Conservation (phyloP, 306 rosid species). For the Prunus padus region DNA sequence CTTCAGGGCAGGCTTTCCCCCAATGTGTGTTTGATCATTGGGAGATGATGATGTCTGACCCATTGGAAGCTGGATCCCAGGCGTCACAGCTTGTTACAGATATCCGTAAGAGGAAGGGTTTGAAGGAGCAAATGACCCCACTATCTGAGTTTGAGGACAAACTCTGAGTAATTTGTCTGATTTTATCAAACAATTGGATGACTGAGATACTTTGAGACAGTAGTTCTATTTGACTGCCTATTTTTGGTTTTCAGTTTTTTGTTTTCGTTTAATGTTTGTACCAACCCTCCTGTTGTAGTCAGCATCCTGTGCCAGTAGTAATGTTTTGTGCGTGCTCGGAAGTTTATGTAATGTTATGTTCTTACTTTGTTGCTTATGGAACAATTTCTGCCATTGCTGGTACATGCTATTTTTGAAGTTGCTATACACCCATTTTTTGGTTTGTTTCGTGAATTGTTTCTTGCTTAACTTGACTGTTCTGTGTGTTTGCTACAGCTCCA, state of each 20-base stretch:
- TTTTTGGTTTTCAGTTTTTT: neutral
- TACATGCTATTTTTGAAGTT: neutral
- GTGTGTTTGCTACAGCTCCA: no score
- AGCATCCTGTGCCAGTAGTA: neutral
- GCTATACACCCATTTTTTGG: neutral
- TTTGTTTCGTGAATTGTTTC: neutral
- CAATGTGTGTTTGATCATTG: conserved; percentile 93
- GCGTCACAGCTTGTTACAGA: conserved; percentile 57
- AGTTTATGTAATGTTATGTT: neutral
- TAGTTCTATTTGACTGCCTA: neutral
- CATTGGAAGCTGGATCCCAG: conserved; percentile 70
- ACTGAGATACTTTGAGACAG: neutral
- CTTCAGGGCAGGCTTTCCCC: conserved; percentile 96
- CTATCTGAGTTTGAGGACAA: conserved; percentile 41
- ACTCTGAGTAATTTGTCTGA: conserved; percentile 3
- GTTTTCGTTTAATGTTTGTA: neutral
- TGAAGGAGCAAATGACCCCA: conserved; percentile 61
- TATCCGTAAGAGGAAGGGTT: conserved; percentile 91
- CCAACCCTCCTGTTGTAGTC: conserved; percentile 8
- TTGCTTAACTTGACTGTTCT: neutral
- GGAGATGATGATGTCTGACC: conserved; percentile 90
- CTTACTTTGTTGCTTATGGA: neutral
- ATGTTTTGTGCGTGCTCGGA: neutral
- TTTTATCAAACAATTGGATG: neutral
- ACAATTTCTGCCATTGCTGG: neutral